Percentiles rank a stretch among this genome's conserved stretches.
Conservation (phyloP, 768 basidiomycete genomes). For the Lentinula edodes region DNA sequence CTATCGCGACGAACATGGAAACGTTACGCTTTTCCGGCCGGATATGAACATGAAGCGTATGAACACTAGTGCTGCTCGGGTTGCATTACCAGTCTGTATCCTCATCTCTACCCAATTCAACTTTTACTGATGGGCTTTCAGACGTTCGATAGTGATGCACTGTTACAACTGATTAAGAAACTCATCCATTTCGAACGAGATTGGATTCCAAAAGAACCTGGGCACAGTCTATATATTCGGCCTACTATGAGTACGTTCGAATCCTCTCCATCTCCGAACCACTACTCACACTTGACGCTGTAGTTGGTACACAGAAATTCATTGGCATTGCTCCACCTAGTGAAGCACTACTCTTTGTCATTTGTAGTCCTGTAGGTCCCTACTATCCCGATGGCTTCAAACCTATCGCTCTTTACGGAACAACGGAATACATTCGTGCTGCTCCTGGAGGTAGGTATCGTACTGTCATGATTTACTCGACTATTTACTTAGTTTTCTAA, state of each 20-base stretch:
- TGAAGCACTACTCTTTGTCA: constrained; percentile 81
- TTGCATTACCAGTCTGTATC: constrained; percentile 65
- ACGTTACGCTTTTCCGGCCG: constrained; percentile 82
- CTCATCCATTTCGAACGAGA: constrained; percentile 78
- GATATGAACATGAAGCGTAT: constrained; percentile 98
- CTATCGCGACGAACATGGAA: constrained; percentile 68
- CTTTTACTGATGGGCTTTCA: constrained; percentile 19
- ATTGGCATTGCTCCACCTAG: constrained; percentile 72
- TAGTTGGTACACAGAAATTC: constrained; percentile 73
- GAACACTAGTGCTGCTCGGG: constrained; percentile 75
- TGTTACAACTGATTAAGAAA: constrained; percentile 79
- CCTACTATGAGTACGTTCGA: constrained; percentile 2
- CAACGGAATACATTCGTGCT: constrained; percentile 79
- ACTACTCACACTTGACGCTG: constrained; percentile 1
- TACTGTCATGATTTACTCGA: constrained; percentile 3
- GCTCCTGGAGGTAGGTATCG: constrained; percentile 66
- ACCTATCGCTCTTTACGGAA: constrained; percentile 83
- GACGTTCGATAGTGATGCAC: constrained; percentile 73
- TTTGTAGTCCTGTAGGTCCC: constrained; percentile 78
- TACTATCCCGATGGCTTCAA: constrained; percentile 88
- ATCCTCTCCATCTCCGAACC: not conserved
- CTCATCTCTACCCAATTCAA: not conserved
- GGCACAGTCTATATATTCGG: constrained; percentile 85
- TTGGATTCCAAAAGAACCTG: constrained; percentile 88
- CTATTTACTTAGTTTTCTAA: constrained; percentile 15